Base-by-base conservation (phyloP, 345 rosid genomes). In the Eucalyptus curtisii region DNA sequence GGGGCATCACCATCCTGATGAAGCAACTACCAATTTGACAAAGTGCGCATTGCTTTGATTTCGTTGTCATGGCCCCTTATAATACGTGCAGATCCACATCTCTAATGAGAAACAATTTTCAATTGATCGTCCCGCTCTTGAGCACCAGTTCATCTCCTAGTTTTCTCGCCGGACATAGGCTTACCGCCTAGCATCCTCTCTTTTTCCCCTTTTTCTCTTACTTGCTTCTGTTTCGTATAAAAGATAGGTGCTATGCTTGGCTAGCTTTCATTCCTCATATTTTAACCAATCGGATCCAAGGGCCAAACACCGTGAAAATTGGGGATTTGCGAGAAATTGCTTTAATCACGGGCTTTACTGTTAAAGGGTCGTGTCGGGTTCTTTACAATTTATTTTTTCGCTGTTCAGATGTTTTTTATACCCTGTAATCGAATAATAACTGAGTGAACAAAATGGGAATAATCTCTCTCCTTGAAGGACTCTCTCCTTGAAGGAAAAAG, bases 321-420 rank as follows among this genome's bases (percentile, higher is more conserved):
- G 76, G 76, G 0, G 0, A 64, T 64, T n/a, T 30, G 10, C 19
- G 0, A n/a, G 19, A 64, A n/a, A n/a, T n/a, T n/a, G 14, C 76
- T 64, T 0, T 7, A 64, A 64, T 64, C 66, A 6, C 8, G 6
- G 66, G 66, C 66, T 27, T 64, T 14, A 0, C 37, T 6, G 37
- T 64, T n/a, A 0, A n/a, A n/a, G 37, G 19, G 76, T 19, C 19
- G 19, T 2, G 8, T n/a, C 37, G 19, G 37, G 76, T 15, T 30
- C 37, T 64, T 30, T 31, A 7, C 19, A 1, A 0, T 64, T 64
- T 4, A 64, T n/a, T 3, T 30, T 30, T 30, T 61, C 3, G 19
- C 37, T 14, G 33, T 61, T 61, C 71, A 61, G 9, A 61, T 61
- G 19, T 30, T 30, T 30, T 13, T 27, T 27, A 25, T 59, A 59